These are phyloP conservation scores for Rugosomyces carneus DNA, from an alignment of 1,284 basidiomycete genomes.

Conservation along the genomic window DNA sequence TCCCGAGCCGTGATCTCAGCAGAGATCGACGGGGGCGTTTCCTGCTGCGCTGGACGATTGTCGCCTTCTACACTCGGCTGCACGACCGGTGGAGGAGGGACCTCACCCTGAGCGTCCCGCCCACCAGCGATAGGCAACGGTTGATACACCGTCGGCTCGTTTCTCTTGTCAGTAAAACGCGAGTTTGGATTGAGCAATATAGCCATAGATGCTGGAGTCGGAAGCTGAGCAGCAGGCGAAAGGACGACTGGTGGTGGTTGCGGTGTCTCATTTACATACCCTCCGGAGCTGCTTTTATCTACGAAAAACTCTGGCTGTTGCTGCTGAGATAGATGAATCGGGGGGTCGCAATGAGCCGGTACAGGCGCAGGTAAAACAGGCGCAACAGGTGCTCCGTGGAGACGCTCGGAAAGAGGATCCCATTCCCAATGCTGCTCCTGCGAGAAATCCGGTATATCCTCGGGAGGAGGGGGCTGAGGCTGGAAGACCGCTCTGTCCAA, in stretches of 20 bases:
- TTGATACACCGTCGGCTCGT: constrained; percentile 10
- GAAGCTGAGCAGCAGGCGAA: constrained; percentile 31
- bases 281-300: constrained; percentile 23
- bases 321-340: constrained; percentile 13
- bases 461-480: constrained; percentile 19
- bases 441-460: constrained; percentile 32
- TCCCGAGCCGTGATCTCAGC: constrained; percentile 38
- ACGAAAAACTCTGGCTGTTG: constrained; percentile 16
- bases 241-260: constrained; percentile 17
- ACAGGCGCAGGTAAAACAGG: constrained; percentile 5
- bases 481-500: constrained; percentile 15
- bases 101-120: constrained; percentile 3
- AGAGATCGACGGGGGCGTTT: constrained; percentile 9
- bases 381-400: constrained; percentile 28
- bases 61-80: constrained; percentile 8
- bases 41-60: constrained; percentile 6
- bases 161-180: constrained; percentile 9
- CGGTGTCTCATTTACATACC: constrained; percentile 16
- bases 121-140: background rate
- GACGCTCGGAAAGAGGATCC: constrained; percentile 21
- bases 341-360: constrained; percentile 18
- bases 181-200: constrained; percentile 31
- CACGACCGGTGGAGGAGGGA: background rate
- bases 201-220: constrained; percentile 41
- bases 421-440: constrained; percentile 30